These are phyloP conservation scores for Hericium rajendrae DNA, from an alignment of 768 basidiomycete species.

Conservation along the genomic window DNA sequence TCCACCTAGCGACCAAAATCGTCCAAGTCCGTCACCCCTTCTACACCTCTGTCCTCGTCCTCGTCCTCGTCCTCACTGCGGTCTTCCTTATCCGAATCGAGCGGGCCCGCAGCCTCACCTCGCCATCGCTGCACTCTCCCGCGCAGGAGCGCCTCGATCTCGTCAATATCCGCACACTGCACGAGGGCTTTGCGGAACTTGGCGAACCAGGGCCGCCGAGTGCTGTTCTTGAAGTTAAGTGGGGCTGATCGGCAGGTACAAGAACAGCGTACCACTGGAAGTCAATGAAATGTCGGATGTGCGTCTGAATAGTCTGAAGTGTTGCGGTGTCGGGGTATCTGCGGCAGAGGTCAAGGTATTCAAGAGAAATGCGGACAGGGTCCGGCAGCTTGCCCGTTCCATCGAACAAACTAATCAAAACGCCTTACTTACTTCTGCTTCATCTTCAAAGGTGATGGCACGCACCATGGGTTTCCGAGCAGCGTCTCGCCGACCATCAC, in stretches of 20 bases:
- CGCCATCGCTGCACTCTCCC: not conserved
- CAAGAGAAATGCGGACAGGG: conserved; percentile 54
- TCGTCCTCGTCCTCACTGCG: too few relatives aligned
- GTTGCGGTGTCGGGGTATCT: conserved; percentile 38
- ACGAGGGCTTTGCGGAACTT: not conserved
- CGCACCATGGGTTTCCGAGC: conserved; percentile 64
- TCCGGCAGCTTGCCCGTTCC: conserved; percentile 33
- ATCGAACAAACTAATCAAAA: too few relatives aligned
- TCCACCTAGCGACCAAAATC: too few relatives aligned
- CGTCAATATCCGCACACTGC: not conserved
- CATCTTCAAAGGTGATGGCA: too few relatives aligned
- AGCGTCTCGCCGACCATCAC: conserved; percentile 78
- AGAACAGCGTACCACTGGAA: conserved; percentile 35
- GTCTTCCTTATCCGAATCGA: not conserved
- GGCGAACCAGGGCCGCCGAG: not conserved
- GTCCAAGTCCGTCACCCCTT: too few relatives aligned
- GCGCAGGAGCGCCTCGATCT: not conserved
- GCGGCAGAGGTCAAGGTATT: conserved; percentile 56
- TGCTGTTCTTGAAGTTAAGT: conserved; percentile 24
- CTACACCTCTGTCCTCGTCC: too few relatives aligned
- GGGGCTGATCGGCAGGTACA: not conserved
- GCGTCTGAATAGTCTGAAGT: conserved; percentile 42
- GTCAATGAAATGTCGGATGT: conserved; percentile 57
- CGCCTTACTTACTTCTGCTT: too few relatives aligned
- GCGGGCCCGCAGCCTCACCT: not conserved